Conservation (phyloP, 305 asterid species). For the Fraxinus ornus region DNA sequence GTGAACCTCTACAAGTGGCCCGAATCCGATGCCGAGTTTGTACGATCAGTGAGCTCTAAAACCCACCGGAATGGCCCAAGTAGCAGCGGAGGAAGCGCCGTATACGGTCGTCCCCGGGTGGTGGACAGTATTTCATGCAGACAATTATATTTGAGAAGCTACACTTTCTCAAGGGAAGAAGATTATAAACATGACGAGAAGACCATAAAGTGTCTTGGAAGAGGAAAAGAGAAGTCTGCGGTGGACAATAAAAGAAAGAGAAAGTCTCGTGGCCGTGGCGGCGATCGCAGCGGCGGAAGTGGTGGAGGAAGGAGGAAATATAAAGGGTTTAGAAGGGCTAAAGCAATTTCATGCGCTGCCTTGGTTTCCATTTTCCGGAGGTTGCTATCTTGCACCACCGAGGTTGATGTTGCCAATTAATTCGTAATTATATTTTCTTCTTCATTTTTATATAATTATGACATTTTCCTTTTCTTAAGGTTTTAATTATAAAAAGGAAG, state of each 20-base stretch:
- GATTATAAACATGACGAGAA: conserved; percentile 17
- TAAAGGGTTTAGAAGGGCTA: conserved; percentile 23
- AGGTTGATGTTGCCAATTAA: conserved; percentile 46
- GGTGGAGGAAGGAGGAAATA: conserved; percentile 1
- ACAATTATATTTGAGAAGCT: conserved; percentile 70
- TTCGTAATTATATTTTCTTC: background rate
- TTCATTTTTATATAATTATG: background rate
- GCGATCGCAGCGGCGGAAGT: background rate
- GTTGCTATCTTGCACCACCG: conserved; percentile 52
- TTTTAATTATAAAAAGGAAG: background rate
- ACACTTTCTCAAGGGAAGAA: conserved; percentile 71
- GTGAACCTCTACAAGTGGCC: conserved; percentile 67
- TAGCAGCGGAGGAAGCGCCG: background rate
- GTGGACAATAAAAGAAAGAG: background rate
- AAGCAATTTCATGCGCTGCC: conserved; percentile 21
- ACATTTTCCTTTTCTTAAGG: background rate
- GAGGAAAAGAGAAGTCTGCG: conserved; percentile 15
- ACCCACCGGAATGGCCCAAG: background rate
- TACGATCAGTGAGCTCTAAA: conserved; percentile 53
- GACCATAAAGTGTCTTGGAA: conserved; percentile 41
- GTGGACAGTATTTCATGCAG: conserved; percentile 77
- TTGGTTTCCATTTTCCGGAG: conserved; percentile 43
- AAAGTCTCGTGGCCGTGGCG: background rate
- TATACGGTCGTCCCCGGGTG: conserved; percentile 38
- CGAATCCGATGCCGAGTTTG: conserved; percentile 68